A percentile compares a stretch with the other conserved stretches of the same genome.
Evolutionary conservation across 208 protist species (phyloP).

Genomic region (Crithidia expoeki): DNA sequence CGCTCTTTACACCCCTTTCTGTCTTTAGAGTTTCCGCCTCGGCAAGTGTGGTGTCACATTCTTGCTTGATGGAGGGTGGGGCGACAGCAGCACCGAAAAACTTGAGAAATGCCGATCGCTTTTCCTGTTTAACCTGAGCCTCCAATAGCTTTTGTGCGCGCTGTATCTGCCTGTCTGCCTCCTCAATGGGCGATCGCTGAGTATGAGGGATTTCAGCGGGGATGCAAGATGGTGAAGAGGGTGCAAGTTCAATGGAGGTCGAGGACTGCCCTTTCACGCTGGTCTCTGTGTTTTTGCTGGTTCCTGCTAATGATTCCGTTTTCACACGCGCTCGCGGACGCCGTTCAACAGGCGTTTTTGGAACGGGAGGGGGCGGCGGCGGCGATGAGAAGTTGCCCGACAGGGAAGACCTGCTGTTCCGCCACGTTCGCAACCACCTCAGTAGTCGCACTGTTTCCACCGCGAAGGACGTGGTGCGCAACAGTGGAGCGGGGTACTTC

Average conservation of each 20-base stretch:
- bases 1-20: neutral
- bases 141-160: neutral
- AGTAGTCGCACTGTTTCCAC: constrained; percentile 67
- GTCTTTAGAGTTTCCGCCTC: neutral
- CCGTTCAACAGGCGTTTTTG: neutral
- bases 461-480: constrained; percentile 69
- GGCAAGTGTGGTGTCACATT: neutral
- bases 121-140: constrained; percentile 13
- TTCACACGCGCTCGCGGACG: constrained; percentile 19
- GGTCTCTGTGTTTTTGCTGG: neutral
- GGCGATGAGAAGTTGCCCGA: neutral
- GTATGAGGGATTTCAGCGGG: neutral
- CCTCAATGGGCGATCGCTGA: constrained; percentile 12
- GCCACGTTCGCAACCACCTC: constrained; percentile 82
- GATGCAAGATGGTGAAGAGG: neutral
- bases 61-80: neutral
- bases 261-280: neutral
- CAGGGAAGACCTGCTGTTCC: constrained; percentile 7
- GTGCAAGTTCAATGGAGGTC: neutral
- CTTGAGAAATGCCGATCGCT: constrained; percentile 28
- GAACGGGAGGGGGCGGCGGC: neutral
- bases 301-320: neutral
- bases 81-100: constrained; percentile 42
- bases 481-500: constrained; percentile 76
- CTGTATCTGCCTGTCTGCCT: constrained; percentile 3